Conservation (phyloP, 495 filamentous ascomycete species). For the Penicillium pulvis region DNA sequence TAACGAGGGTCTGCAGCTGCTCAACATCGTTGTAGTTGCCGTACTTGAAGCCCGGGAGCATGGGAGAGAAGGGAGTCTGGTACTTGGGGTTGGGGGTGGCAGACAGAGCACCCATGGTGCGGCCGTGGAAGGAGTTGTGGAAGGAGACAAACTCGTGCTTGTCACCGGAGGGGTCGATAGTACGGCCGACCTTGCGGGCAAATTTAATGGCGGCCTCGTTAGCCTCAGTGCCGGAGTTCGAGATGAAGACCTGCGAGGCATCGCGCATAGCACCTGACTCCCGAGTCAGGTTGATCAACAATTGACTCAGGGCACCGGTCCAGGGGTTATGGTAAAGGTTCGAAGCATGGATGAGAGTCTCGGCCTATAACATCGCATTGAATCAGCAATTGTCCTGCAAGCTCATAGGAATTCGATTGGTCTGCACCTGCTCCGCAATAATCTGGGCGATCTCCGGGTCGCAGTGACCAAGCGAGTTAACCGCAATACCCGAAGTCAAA, state of each 20-base stretch:
- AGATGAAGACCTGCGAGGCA: constrained; percentile 84
- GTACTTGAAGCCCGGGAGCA: constrained; percentile 91
- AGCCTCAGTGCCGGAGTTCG: constrained; percentile 92
- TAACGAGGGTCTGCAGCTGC: constrained; percentile 70
- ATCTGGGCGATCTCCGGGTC: constrained; percentile 71
- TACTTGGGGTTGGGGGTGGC: constrained; percentile 99
- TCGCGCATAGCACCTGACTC: constrained; percentile 77
- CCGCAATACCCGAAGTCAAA: constrained; percentile 93
- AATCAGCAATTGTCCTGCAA: constrained; percentile 19
- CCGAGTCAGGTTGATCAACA: constrained; percentile 77
- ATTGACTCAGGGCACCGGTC: constrained; percentile 82
- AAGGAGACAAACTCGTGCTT: constrained; percentile 90
- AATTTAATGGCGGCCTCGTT: constrained; percentile 99
- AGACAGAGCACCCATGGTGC: constrained; percentile 88
- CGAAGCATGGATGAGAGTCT: constrained; percentile 82
- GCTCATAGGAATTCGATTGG: background rate
- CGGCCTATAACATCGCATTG: constrained; percentile 48
- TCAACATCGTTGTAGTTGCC: constrained; percentile 81
- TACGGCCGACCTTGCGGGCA: constrained; percentile 83
- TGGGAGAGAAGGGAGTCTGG: constrained; percentile 89
- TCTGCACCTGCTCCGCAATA: constrained; percentile 69
- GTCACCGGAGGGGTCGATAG: constrained; percentile 63
- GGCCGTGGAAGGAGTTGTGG: constrained; percentile 88
- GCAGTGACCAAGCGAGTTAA: constrained; percentile 88
- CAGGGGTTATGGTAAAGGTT: constrained; percentile 97